These are phyloP conservation scores for Lecanicillium sp. DNA, from an alignment of 2,329 filamentous ascomycete species.

Conservation along the genomic window DNA sequence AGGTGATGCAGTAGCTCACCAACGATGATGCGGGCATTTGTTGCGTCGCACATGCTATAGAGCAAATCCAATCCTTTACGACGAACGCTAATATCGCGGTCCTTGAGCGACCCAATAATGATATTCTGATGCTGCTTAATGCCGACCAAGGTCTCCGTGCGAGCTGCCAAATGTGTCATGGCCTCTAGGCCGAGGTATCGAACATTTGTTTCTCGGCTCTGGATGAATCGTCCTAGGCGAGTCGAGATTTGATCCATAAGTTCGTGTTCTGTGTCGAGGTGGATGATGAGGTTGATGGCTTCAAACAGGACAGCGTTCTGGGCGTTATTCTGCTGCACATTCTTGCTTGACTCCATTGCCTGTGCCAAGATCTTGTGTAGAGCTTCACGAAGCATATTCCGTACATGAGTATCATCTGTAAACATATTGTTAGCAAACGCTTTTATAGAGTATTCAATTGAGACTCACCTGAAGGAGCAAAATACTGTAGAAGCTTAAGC, in stretches of 20 bases:
- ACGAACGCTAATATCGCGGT: constrained; percentile 93
- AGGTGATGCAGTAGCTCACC: constrained; percentile 89
- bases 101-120: constrained; percentile 87
- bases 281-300: constrained; percentile 96
- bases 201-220: constrained; percentile 94
- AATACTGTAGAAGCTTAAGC: constrained; percentile 86
- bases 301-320: constrained; percentile 98
- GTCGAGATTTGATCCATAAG: constrained; percentile 95
- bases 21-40: constrained; percentile 90
- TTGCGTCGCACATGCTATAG: constrained; percentile 98
- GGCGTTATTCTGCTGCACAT: constrained; percentile 98
- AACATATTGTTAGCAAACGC: background rate
- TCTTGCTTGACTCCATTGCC: constrained; percentile 90
- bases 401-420: constrained; percentile 81
- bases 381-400: constrained; percentile 85
- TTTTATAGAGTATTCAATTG: constrained; percentile 5
- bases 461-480: constrained; percentile 74
- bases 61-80: constrained; percentile 91
- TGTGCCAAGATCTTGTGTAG: constrained; percentile 85
- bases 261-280: constrained; percentile 87
- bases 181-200: constrained; percentile 92
- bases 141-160: constrained; percentile 87
- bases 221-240: constrained; percentile 87
- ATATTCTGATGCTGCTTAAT: constrained; percentile 98
- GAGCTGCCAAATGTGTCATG: constrained; percentile 94